Base-by-base conservation (phyloP, 2,329 filamentous ascomycete genomes). In the Aureobasidium subglaciale region DNA sequence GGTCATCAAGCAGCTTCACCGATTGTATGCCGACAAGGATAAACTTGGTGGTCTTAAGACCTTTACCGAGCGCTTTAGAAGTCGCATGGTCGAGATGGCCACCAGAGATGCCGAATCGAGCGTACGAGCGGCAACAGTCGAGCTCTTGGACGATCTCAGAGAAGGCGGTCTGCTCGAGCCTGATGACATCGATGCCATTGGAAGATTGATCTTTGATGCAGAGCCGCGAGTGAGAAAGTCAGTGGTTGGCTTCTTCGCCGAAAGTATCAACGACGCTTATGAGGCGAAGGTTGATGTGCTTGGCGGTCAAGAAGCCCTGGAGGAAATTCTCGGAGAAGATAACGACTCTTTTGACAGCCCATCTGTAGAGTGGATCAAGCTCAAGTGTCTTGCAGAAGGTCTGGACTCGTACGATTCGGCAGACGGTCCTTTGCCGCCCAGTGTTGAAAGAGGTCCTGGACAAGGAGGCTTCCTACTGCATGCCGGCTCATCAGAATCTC, bases 41-140 rank as follows among this genome's bases (percentile, higher is more conserved):
- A 90, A 90, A 67, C 82, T 95, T 61, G 78, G 77, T 41, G 81
- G 82, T 1, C 76, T 99, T 52, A 87, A 90, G 56, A 88, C 90
- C 58, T 99, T 97, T 65, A 96, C 95, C 32, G 93, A 97, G 68
- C 82, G 90, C 45, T 99, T 97, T 70, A 82, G 91, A 46, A 78
- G 85, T 5, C 84, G 93, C 25, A 77, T 99, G 35, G 86, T 97
- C 24, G 93, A 99, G 72, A 96, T 99, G 76, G 91, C 91, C 0
- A 89, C 87, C 6, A 82, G 84, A 59, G 93, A 99, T 69, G 81
- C 86, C 0, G 93, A 99, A 63, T 75, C 87, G 13, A 80, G 79
- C 52, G 90, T 97, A 27, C 85, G 93, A 32, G 86, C 90, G 7
- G 80, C 84, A 6, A 86, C 89, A 8, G 87, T 99, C 45, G 83